Evolutionary conservation across 371 early-diverging fungal species (phyloP).

Genomic region (Mucor indicus): DNA sequence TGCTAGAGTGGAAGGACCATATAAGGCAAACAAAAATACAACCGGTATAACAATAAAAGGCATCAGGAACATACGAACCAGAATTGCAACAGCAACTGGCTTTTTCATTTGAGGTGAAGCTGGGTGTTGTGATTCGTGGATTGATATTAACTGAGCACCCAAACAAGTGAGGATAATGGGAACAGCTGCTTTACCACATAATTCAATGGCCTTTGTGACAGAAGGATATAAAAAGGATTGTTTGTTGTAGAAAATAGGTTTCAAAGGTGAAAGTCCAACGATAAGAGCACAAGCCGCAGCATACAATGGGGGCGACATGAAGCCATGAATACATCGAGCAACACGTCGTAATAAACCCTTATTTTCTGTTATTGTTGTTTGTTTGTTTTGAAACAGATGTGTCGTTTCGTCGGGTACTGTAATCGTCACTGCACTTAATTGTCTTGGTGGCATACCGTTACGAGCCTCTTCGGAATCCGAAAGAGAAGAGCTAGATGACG

Average conservation of each 20-base stretch:
- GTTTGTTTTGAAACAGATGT: no score
- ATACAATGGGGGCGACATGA: conserved; percentile 65
- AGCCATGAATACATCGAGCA: no score
- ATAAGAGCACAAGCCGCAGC: conserved; percentile 56
- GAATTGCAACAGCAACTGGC: conserved; percentile 33
- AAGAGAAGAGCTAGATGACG: no score
- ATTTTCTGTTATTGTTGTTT: no score
- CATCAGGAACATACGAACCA: conserved; percentile 45
- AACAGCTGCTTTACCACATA: conserved; percentile 65
- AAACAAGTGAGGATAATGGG: conserved; percentile 68
- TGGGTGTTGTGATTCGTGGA: conserved; percentile 7
- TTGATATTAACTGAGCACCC: conserved; percentile 59
- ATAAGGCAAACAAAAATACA: conserved; percentile 34
- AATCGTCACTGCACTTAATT: background rate
- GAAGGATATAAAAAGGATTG: conserved; percentile 52
- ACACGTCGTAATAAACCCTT: no score
- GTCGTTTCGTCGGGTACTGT: background rate
- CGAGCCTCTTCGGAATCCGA: no score
- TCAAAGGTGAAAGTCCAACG: conserved; percentile 53
- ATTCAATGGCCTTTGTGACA: conserved; percentile 58
- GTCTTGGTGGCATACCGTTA: no score
- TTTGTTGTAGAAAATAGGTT: conserved; percentile 46
- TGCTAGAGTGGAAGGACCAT: conserved; percentile 38
- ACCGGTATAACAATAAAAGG: conserved; percentile 47
- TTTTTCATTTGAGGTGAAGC: conserved; percentile 10